Evolutionary conservation across 495 filamentous ascomycete species (phyloP).

Genomic region (Penicillium paradoxum): DNA sequence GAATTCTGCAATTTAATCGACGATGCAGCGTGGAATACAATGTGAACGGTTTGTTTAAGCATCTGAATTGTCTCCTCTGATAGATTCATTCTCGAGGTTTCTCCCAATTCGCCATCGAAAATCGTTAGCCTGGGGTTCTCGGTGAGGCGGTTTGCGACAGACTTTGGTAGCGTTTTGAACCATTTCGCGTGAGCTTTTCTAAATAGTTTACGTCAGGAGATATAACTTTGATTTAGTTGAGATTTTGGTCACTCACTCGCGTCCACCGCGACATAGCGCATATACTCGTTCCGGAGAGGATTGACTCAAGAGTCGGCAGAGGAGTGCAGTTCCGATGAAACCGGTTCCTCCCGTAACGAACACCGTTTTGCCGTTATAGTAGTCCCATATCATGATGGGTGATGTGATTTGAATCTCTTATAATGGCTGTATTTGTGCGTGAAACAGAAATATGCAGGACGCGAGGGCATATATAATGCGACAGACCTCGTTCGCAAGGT

Average conservation of each 20-base stretch:
- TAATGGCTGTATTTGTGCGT: neutral
- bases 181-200: constrained; percentile 27
- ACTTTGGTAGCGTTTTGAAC: constrained; percentile 13
- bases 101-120: constrained; percentile 23
- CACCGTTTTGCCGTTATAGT: constrained; percentile 22
- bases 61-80: constrained; percentile 19
- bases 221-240: no score
- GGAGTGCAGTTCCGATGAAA: constrained; percentile 20
- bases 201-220: no score
- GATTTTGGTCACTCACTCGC: constrained; percentile 12
- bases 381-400: constrained; percentile 25
- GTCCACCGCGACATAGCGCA: constrained; percentile 23
- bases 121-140: constrained; percentile 16
- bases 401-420: neutral
- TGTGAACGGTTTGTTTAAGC: constrained; percentile 22
- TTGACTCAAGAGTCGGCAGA: constrained; percentile 21
- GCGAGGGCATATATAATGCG: neutral
- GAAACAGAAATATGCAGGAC: neutral
- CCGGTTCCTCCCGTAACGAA: constrained; percentile 25
- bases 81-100: constrained; percentile 26
- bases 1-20: constrained; percentile 18
- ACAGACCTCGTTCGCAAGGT: neutral
- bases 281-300: constrained; percentile 20
- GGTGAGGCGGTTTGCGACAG: constrained; percentile 7
- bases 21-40: constrained; percentile 20